A percentile compares a stretch with the other conserved stretches of the same genome.
Evolutionary conservation across 2,329 filamentous ascomycete genomes (phyloP).

Genomic region (Colletotrichum aenigma): DNA sequence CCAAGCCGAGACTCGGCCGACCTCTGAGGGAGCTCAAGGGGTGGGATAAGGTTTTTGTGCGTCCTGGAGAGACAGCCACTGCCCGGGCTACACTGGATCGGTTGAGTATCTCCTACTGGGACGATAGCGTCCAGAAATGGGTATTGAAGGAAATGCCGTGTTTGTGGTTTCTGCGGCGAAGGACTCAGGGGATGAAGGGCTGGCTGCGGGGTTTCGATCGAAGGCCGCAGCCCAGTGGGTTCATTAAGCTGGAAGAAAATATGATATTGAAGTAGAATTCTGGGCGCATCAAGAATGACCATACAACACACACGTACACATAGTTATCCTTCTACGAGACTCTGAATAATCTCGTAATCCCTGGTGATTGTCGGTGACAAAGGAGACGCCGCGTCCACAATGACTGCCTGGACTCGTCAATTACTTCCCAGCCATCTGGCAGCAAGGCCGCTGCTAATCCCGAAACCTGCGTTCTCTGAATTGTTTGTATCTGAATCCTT

Average conservation of each 20-base stretch:
- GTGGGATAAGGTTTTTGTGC: neutral
- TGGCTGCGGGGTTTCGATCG: neutral
- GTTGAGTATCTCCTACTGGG: neutral
- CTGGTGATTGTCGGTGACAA: neutral
- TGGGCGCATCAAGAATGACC: neutral
- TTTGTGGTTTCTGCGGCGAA: neutral
- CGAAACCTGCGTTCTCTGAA: neutral
- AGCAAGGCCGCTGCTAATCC: neutral
- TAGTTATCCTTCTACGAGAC: neutral
- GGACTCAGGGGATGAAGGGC: neutral
- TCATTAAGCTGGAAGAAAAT: neutral
- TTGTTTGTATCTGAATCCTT: neutral
- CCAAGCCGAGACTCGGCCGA: neutral
- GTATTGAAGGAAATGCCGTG: neutral
- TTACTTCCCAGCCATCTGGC: neutral
- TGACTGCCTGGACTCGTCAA: neutral
- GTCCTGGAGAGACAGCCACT: neutral
- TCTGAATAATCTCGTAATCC: neutral
- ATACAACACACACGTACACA: fast-evolving
- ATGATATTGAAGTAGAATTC: neutral
- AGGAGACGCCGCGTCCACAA: neutral
- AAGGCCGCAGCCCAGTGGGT: neutral
- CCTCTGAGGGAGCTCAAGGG: neutral
- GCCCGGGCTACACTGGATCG: neutral
- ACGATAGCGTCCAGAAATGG: neutral